Evolutionary conservation across 176 grass and related monocot species (phyloP), one percentile per base, ranked within the genome.

Genomic region (Phoenix roebelenii): DNA sequence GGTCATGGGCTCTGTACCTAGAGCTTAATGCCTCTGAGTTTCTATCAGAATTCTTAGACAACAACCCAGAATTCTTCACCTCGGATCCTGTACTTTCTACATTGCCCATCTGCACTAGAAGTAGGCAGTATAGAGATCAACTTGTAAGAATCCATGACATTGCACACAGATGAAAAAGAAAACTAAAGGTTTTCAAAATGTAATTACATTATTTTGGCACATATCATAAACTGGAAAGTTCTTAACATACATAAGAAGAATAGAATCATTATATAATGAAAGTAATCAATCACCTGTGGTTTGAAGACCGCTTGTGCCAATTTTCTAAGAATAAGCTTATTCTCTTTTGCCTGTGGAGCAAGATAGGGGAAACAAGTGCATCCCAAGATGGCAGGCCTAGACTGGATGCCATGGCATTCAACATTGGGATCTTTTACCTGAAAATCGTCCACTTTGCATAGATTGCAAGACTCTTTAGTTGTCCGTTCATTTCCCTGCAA

Each of bases 291-390:
- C 17, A 65, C 74, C 25, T 72, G 50, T 55, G 51, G 55, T 52
- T 76, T 51, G 52, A 32, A 70, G 7, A 55, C 50, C 2, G 51
- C 59, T 5, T 67, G 18, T 26, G 10, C 57, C 2, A 76, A 23
- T 50, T 58, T 69, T 1, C 23, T 51, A 20, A 58, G 68, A 72
- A 25, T 49, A 15, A 2, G 16, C 9, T 50, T 68, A 20, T 56
- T 63, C 63, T 76, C 64, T 55, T 70, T 50, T 25, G 3, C 24
- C 48, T 66, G 54, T 18, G 23, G 26, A 30, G 20, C 22, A 50
- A 30, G 22, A 74, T 19, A 0, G 18, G 6, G n/a, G 7, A 15
- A 56, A 15, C 16, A 58, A 58, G 3, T 6, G 50, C 15, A 52
- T 25, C 22, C 6, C 30, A 3, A 15, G 5, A 39, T 44, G 35